Base-by-base conservation (phyloP, 345 rosid genomes). In the Microcos paniculata region DNA sequence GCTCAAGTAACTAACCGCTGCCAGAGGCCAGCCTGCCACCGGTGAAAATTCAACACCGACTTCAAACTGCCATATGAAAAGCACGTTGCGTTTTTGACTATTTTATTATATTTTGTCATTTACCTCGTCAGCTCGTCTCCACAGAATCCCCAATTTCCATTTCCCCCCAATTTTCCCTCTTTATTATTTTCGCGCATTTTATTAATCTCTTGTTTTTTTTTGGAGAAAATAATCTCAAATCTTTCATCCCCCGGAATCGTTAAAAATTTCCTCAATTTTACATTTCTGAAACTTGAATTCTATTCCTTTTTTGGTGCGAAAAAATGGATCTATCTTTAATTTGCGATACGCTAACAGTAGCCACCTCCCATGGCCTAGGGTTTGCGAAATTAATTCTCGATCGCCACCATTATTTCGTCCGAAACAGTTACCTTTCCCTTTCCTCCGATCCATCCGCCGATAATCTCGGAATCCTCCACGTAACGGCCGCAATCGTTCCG, bases 301-400 rank as follows among this genome's bases (percentile, higher is more conserved):
- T 35, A 18, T 21, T 59, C 57, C 43, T 28, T 46, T n/a, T 8
- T 70, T 31, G 58, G 58, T 10, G 53, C 28, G 9, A 4, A 23
- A 42, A 4, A 1, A 90, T 94, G 97, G 93, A 89, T 4, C 43
- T 87, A n/a, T 78, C 90, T 19, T 70, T 90, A 24, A 59, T 85
- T 66, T 79, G 84, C 26, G 97, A 94, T 55, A 62, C 88, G 12
- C 68, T 82, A 4, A 51, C 89, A 0, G 64, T 87, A 0, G 87
- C 80, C 77, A 75, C 92, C 3, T 78, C 83, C 0, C 93, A 85
- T 65, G 89, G 88, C 61, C 63, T 84, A 77, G 90, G 86, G 71
- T 82, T 87, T 62, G 91, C 88, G 7, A 89, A 85, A 56, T 84
- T 83, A 77, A 49, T 84, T 1, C 80, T 86, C 38, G 78, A 78